Evolutionary conservation across 2,329 filamentous ascomycete genomes (phyloP).

Genomic region (Cladophialophora carrionii): DNA sequence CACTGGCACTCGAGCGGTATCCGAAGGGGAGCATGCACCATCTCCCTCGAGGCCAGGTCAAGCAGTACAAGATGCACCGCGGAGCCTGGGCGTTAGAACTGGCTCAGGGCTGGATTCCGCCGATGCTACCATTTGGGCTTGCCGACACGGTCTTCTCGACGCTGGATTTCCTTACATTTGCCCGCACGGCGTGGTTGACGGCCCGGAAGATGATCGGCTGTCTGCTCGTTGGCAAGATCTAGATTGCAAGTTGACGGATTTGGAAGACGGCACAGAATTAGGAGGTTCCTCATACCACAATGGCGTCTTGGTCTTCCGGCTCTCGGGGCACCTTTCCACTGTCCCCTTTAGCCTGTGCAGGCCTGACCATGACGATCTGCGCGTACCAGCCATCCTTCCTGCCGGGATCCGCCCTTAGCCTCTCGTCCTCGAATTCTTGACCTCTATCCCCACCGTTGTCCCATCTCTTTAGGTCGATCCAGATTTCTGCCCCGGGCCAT

Average conservation of each 20-base stretch:
- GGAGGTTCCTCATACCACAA: neutral
- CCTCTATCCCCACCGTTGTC: slow-evolving; percentile 29
- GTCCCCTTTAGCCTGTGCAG: neutral
- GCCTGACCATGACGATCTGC: slow-evolving; percentile 28
- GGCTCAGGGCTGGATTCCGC: slow-evolving; percentile 85
- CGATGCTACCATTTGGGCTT: slow-evolving; percentile 88
- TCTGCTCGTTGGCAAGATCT: slow-evolving; percentile 69
- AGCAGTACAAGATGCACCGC: slow-evolving; percentile 81
- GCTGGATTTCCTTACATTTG: slow-evolving; percentile 81
- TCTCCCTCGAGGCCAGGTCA: slow-evolving; percentile 69
- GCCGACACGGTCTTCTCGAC: slow-evolving; percentile 80
- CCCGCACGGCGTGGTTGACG: slow-evolving; percentile 75
- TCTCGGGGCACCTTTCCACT: neutral
- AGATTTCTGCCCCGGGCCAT: slow-evolving; percentile 20
- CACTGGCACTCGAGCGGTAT: slow-evolving; percentile 71
- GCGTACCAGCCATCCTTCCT: slow-evolving; percentile 23
- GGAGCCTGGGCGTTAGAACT: slow-evolving; percentile 81
- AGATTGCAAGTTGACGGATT: neutral
- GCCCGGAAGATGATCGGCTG: slow-evolving; percentile 76
- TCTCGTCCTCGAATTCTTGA: slow-evolving; percentile 20
- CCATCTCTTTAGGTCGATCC: slow-evolving; percentile 27
- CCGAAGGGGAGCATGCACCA: slow-evolving; percentile 71
- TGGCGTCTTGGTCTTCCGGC: neutral
- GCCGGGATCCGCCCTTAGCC: slow-evolving; percentile 4
- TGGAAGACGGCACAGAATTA: neutral